These are phyloP conservation scores for Solanum okadae DNA, from an alignment of 257 asterid species.

Conservation along the genomic window DNA sequence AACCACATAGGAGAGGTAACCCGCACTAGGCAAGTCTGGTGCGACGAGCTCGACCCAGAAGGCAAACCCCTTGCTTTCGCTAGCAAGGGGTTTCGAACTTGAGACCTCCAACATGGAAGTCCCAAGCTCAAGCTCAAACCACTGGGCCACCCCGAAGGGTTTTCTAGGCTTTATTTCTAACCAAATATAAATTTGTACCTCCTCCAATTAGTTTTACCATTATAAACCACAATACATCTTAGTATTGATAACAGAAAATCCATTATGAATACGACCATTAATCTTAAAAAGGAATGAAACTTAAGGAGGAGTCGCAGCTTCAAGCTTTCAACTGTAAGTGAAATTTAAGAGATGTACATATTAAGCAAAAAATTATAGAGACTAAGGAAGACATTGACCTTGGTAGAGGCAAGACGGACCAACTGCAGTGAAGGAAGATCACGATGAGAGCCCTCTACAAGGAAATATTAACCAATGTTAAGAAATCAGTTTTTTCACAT, in stretches of 20 bases:
- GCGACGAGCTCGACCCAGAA: too few relatives aligned
- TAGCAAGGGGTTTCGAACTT: too few relatives aligned
- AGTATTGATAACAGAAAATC: not conserved
- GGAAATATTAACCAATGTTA: conserved; percentile 7
- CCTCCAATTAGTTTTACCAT: not conserved
- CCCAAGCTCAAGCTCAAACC: too few relatives aligned
- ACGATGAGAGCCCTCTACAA: conserved; percentile 91
- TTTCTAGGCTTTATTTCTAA: not conserved
- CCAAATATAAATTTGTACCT: not conserved
- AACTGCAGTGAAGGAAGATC: conserved; percentile 82
- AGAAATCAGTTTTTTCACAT: not conserved
- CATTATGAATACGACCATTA: not conserved
- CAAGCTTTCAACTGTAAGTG: not conserved
- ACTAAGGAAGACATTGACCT: conserved; percentile 27
- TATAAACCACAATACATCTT: not conserved
- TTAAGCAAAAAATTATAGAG: not conserved
- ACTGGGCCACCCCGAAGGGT: too few relatives aligned
- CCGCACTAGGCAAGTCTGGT: too few relatives aligned
- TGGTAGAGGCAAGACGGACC: conserved; percentile 66
- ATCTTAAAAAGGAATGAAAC: not conserved
- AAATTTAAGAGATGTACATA: not conserved
- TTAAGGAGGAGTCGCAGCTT: not conserved
- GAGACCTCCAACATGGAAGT: too few relatives aligned
- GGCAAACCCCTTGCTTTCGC: too few relatives aligned
- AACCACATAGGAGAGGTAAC: too few relatives aligned